These are phyloP conservation scores for Hansfordia pulvinata DNA, from an alignment of 2,329 filamentous ascomycete genomes.

Conservation along the genomic window DNA sequence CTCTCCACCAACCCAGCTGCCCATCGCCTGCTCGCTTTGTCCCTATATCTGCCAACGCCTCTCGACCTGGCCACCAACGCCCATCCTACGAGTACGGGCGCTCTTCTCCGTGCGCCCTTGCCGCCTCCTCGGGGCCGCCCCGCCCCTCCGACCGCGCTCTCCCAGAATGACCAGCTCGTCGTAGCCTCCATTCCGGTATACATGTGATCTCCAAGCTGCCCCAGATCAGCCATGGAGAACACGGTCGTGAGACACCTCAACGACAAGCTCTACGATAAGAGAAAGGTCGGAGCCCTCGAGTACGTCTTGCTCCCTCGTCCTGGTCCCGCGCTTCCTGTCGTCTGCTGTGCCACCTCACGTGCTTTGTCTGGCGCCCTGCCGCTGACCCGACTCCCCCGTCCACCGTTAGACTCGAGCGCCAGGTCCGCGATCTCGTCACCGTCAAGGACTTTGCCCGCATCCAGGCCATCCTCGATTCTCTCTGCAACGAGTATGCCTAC, in stretches of 20 bases:
- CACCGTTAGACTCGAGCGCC: constrained; percentile 61
- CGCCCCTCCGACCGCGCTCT: no score
- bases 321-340: background rate
- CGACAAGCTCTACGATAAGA: constrained; percentile 97
- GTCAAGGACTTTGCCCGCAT: constrained; percentile 69
- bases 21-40: no score
- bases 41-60: no score
- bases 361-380: constrained; percentile 1
- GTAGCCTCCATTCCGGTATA: no score
- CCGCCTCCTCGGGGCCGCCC: no score
- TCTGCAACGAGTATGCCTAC: constrained; percentile 96
- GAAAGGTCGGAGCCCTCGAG: constrained; percentile 94
- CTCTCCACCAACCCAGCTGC: no score
- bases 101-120: no score
- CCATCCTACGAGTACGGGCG: no score
- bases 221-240: constrained; percentile 54
- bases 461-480: constrained; percentile 79
- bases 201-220: background rate
- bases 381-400: background rate
- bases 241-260: constrained; percentile 84
- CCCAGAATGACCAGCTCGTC: no score
- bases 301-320: constrained; percentile 32
- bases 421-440: constrained; percentile 73
- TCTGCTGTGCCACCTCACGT: background rate
- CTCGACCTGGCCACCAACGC: no score